Conservation (phyloP, 257 asterid species). For the Solanum acaule region DNA sequence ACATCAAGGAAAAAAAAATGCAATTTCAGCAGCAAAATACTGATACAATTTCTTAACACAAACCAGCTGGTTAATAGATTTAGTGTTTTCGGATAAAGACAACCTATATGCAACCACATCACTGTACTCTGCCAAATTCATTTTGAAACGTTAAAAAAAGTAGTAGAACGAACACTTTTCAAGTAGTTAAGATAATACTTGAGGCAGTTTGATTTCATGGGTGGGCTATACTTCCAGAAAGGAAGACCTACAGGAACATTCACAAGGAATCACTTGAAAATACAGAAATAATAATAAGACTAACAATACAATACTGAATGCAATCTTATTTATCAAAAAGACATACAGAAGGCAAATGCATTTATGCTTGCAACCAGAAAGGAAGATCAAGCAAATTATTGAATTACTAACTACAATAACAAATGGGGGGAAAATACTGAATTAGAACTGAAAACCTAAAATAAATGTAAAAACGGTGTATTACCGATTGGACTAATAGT, state of each 20-base stretch:
- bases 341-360: not conserved
- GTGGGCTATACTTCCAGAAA: not conserved
- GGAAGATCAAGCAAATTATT: not conserved
- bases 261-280: not conserved
- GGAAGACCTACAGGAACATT: not conserved
- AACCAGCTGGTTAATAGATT: conserved; percentile 93
- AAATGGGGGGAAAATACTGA: not conserved
- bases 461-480: not conserved
- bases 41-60: not conserved
- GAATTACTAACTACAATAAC: not conserved
- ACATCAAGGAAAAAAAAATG: not conserved
- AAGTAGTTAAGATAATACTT: not conserved
- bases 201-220: not conserved
- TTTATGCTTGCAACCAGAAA: not conserved
- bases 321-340: not conserved
- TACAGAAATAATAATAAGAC: not conserved
- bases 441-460: not conserved
- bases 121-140: conserved; percentile 44
- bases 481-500: conserved; percentile 73
- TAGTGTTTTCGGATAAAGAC: conserved; percentile 80
- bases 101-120: conserved; percentile 92
- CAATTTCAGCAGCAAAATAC: not conserved
- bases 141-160: not conserved
- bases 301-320: not conserved
- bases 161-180: not conserved